Conservation (phyloP, 2,329 filamentous ascomycete genomes). For the Paramyrothecium sp. region DNA sequence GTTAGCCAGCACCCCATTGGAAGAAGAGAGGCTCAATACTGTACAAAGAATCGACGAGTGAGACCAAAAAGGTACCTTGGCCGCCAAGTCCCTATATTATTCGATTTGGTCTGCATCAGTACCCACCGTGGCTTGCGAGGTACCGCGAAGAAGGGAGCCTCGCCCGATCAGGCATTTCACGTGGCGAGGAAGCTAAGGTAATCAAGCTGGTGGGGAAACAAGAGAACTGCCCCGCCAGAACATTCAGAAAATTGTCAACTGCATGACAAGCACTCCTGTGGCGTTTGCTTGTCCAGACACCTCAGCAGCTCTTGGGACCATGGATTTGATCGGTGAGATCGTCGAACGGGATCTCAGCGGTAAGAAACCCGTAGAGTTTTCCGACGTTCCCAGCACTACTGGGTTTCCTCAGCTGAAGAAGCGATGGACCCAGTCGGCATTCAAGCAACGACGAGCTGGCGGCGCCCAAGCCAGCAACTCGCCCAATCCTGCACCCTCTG, state of each 20-base stretch:
- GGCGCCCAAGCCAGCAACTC: conserved; percentile 11
- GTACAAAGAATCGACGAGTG: no score
- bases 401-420: conserved; percentile 92
- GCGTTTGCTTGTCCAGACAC: not conserved
- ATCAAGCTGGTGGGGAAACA: no score
- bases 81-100: no score
- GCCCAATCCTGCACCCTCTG: not conserved
- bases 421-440: conserved; percentile 69
- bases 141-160: no score
- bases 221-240: no score
- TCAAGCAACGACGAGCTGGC: conserved; percentile 60
- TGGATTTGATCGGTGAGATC: conserved; percentile 68
- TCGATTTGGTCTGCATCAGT: no score
- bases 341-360: conserved; percentile 66
- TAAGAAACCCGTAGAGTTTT: conserved; percentile 60
- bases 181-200: no score
- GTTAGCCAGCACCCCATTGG: no score
- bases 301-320: conserved; percentile 10
- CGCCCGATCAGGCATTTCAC: no score
- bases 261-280: not conserved
- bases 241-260: not conserved
- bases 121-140: no score
- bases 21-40: no score
- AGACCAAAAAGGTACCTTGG: no score
- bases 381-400: conserved; percentile 43